phyloP scores from a whole-genome alignment of 257 asterid species.

The Solanum pinnatisectum region DNA sequence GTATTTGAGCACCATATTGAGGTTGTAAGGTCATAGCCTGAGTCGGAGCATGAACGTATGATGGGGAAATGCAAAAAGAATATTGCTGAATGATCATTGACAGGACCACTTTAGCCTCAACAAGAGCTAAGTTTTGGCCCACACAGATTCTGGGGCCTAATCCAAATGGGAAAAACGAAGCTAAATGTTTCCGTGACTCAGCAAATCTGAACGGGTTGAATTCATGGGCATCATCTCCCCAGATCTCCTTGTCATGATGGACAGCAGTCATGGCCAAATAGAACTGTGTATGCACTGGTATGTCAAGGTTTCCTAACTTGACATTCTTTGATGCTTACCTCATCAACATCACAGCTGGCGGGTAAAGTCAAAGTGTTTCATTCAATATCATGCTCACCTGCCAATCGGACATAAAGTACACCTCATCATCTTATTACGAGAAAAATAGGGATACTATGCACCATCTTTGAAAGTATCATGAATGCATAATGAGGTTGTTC shows the following conservation, averaged over 20 bases:
- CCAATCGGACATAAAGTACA: not conserved
- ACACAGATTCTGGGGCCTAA: slow-evolving; percentile 29
- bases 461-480: not conserved
- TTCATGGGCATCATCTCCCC: slow-evolving; percentile 33
- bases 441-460: not conserved
- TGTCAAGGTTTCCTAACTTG: slow-evolving; percentile 15
- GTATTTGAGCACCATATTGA: slow-evolving; percentile 22
- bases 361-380: slow-evolving; percentile 25
- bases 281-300: slow-evolving; percentile 23
- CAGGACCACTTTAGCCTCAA: slow-evolving; percentile 25
- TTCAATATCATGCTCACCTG: slow-evolving; percentile 18
- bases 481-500: not conserved
- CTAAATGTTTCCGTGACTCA: slow-evolving; percentile 15
- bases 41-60: slow-evolving; percentile 25
- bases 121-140: slow-evolving; percentile 26
- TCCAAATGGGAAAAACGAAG: slow-evolving; percentile 23
- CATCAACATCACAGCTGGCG: slow-evolving; percentile 7
- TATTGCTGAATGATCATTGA: slow-evolving; percentile 18
- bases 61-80: slow-evolving; percentile 20
- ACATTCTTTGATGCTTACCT: slow-evolving; percentile 12
- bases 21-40: slow-evolving; percentile 15
- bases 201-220: slow-evolving; percentile 29
- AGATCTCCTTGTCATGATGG: slow-evolving; percentile 18
- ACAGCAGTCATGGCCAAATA: slow-evolving; percentile 14
- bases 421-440: not conserved